Conservation (phyloP, 345 rosid genomes). For the Eucalyptus pumila region DNA sequence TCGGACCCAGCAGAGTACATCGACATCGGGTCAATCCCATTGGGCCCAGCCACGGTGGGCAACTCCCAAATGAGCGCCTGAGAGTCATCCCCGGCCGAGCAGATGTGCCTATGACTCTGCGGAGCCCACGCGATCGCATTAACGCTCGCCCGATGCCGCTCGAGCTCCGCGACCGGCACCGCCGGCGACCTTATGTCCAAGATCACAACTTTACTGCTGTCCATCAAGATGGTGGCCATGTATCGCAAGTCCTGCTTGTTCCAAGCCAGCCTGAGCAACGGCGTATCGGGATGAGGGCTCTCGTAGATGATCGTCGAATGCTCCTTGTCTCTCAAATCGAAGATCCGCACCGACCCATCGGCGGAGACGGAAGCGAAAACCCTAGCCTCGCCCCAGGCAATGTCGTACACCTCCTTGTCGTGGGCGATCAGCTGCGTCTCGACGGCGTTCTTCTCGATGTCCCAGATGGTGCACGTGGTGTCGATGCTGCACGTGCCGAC, state of each 20-base stretch:
- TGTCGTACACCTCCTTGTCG: slow-evolving; percentile 94
- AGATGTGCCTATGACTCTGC: slow-evolving; percentile 66
- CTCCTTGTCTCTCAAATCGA: slow-evolving; percentile 80
- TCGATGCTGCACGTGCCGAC: slow-evolving; percentile 90
- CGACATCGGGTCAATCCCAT: slow-evolving; percentile 88
- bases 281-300: slow-evolving; percentile 88
- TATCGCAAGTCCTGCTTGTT: slow-evolving; percentile 95
- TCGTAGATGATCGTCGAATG: slow-evolving; percentile 90
- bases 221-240: slow-evolving; percentile 95
- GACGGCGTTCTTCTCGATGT: slow-evolving; percentile 60
- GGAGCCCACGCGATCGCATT: slow-evolving; percentile 99
- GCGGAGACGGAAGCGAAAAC: slow-evolving; percentile 96
- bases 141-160: slow-evolving; percentile 79
- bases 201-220: slow-evolving; percentile 82
- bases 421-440: slow-evolving; percentile 96
- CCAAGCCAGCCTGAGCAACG: slow-evolving; percentile 87
- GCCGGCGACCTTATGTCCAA: slow-evolving; percentile 89
- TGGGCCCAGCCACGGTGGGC: slow-evolving; percentile 88
- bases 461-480: slow-evolving; percentile 95
- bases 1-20: slow-evolving; percentile 77
- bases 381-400: slow-evolving; percentile 95
- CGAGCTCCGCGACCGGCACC: slow-evolving; percentile 89
- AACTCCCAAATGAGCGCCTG: slow-evolving; percentile 89
- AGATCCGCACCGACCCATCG: slow-evolving; percentile 82
- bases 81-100: slow-evolving; percentile 83